A percentile compares a stretch with the other conserved stretches of the same genome.
Conservation (phyloP, 2,329 filamentous ascomycete species). For the Alternaria arbusti region DNA sequence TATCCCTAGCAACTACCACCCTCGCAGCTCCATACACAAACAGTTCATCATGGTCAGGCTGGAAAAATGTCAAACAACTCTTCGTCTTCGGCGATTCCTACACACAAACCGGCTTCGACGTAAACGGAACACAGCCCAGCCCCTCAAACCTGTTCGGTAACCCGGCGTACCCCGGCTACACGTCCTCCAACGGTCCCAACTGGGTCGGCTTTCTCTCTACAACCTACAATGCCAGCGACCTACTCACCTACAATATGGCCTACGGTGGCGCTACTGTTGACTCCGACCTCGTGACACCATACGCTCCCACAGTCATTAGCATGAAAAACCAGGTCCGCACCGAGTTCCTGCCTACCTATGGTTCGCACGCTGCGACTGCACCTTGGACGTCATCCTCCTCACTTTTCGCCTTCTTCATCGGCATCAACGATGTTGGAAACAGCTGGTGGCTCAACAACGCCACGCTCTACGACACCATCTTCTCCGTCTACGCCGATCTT, state of each 20-base stretch:
- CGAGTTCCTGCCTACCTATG: conserved; percentile 53
- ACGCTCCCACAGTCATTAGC: conserved; percentile 56
- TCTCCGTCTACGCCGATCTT: conserved; percentile 46
- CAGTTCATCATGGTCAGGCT: conserved; percentile 37
- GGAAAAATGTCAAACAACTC: conserved; percentile 43
- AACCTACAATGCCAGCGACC: conserved; percentile 48
- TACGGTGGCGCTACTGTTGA: conserved; percentile 56
- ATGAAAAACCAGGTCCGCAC: conserved; percentile 59
- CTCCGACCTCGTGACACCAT: conserved; percentile 55
- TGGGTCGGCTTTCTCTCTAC: conserved; percentile 59
- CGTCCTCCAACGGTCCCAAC: conserved; percentile 57
- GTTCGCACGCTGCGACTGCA: conserved; percentile 35
- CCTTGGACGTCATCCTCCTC: conserved; percentile 55
- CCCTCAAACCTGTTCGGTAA: conserved; percentile 66
- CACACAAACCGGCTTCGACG: conserved; percentile 65
- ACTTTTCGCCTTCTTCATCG: conserved; percentile 61
- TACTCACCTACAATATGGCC: conserved; percentile 61
- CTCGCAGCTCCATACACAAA: conserved; percentile 26
- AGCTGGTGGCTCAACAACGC: conserved; percentile 52
- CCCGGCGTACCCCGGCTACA: conserved; percentile 58
- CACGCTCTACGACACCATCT: conserved; percentile 44
- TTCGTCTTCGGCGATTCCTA: conserved; percentile 63
- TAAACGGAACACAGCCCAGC: conserved; percentile 59
- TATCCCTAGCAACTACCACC: conserved; percentile 27
- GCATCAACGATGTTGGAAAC: conserved; percentile 64